These are phyloP conservation scores for Hypoxylon rubiginosum DNA, from an alignment of 2,329 filamentous ascomycete genomes.

Conservation along the genomic window DNA sequence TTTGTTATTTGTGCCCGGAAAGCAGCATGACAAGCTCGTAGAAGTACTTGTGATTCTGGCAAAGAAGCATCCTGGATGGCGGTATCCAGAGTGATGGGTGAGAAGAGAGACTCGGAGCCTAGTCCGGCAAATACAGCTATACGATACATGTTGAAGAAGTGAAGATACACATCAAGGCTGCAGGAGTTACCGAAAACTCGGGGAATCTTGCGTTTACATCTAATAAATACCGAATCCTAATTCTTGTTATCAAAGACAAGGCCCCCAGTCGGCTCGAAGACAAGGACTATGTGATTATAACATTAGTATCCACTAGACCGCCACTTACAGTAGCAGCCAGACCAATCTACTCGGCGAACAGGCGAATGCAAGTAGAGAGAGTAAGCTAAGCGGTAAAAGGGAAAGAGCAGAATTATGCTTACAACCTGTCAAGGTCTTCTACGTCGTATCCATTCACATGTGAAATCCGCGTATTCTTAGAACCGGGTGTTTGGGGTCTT, in stretches of 20 bases:
- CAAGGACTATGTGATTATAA: background rate
- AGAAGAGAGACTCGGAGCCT: conserved; percentile 27
- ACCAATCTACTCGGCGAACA: background rate
- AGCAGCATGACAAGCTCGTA: conserved; percentile 14
- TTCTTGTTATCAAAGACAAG: background rate
- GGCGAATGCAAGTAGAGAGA: conserved; percentile 1
- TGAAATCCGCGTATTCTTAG: conserved; percentile 1
- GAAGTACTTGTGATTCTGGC: conserved; percentile 23
- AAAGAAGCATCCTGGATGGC: conserved; percentile 17
- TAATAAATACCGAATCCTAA: conserved; percentile 5
- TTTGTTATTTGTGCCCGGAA: conserved; percentile 11
- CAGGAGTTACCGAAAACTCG: background rate
- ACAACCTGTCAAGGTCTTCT: background rate
- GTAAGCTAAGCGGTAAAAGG: background rate
- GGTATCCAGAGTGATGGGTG: conserved; percentile 9
- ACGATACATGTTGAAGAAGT: conserved; percentile 15
- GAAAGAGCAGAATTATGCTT: background rate
- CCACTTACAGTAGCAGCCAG: background rate
- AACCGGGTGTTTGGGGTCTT: background rate
- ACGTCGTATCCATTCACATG: background rate
- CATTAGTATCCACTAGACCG: background rate
- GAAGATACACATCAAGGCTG: background rate
- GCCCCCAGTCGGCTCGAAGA: background rate
- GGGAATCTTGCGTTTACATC: conserved; percentile 1
- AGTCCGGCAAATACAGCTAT: conserved; percentile 30